Evolutionary conservation across 176 grass and related monocot genomes (phyloP).

Genomic region (Coix lacrymajobi): DNA sequence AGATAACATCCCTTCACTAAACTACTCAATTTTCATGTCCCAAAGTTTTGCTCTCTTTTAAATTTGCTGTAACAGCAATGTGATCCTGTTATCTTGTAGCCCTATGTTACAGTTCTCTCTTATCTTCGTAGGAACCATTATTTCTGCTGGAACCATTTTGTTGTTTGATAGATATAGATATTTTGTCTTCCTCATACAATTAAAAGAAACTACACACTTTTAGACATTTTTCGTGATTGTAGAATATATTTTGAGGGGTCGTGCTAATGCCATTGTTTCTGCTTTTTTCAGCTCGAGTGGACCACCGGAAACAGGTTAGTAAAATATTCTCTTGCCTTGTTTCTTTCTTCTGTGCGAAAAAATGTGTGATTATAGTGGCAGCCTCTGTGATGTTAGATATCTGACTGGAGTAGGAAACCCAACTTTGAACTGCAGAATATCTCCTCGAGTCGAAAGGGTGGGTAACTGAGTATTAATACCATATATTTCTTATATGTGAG

Average conservation of each 20-base stretch:
- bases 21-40: background rate
- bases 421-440: background rate
- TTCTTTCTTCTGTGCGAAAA: background rate
- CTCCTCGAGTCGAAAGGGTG: constrained; percentile 9
- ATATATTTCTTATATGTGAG: background rate
- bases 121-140: background rate
- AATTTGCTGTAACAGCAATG: background rate
- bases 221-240: background rate
- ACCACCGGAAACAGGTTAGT: constrained; percentile 16
- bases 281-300: constrained; percentile 30
- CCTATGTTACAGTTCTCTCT: background rate
- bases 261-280: constrained; percentile 20
- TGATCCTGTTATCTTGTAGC: background rate
- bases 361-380: constrained; percentile 14
- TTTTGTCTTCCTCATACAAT: background rate
- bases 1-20: background rate
- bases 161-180: background rate
- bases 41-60: background rate
- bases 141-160: background rate
- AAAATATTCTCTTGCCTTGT: background rate
- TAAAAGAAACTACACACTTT: background rate
- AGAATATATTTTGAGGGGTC: background rate
- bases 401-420: constrained; percentile 10
- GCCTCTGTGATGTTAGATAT: constrained; percentile 5
- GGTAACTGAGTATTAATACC: background rate